Conservation (phyloP, 805 yeast species). For the Nakazawaea wyomingensis region DNA sequence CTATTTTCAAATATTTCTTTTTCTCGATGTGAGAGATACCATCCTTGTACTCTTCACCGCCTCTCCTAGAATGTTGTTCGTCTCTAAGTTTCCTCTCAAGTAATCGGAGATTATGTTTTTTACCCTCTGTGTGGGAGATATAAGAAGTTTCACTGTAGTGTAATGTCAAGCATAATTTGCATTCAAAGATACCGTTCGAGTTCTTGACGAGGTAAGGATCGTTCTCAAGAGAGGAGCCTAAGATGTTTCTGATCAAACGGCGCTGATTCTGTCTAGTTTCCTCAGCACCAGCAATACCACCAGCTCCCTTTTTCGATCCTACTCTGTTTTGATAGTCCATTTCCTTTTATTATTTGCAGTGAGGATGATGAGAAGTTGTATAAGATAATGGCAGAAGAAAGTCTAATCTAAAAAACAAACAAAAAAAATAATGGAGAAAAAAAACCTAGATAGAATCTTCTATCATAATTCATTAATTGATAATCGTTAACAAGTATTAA, state of each 20-base stretch:
- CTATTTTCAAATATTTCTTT: slow-evolving; percentile 53
- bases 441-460: too few species aligned
- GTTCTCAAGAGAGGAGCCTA: slow-evolving; percentile 43
- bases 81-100: slow-evolving; percentile 51
- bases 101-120: slow-evolving; percentile 72
- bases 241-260: slow-evolving; percentile 61
- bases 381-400: too few species aligned
- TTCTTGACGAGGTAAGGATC: slow-evolving; percentile 86
- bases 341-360: not conserved
- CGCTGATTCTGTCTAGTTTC: slow-evolving; percentile 67
- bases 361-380: too few species aligned
- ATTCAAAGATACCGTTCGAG: slow-evolving; percentile 80
- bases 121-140: slow-evolving; percentile 78
- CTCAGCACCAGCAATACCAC: slow-evolving; percentile 76
- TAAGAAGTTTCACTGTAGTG: slow-evolving; percentile 80
- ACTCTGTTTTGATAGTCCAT: slow-evolving; percentile 91
- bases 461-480: too few species aligned
- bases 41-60: slow-evolving; percentile 13
- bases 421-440: too few species aligned
- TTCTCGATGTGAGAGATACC: slow-evolving; percentile 36
- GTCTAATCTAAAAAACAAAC: too few species aligned
- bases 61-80: slow-evolving; percentile 13
- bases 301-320: slow-evolving; percentile 87
- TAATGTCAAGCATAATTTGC: slow-evolving; percentile 77
- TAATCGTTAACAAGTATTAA: too few species aligned